Conservation (phyloP, 2,329 filamentous ascomycete species). For the Gremmenia infestans region DNA sequence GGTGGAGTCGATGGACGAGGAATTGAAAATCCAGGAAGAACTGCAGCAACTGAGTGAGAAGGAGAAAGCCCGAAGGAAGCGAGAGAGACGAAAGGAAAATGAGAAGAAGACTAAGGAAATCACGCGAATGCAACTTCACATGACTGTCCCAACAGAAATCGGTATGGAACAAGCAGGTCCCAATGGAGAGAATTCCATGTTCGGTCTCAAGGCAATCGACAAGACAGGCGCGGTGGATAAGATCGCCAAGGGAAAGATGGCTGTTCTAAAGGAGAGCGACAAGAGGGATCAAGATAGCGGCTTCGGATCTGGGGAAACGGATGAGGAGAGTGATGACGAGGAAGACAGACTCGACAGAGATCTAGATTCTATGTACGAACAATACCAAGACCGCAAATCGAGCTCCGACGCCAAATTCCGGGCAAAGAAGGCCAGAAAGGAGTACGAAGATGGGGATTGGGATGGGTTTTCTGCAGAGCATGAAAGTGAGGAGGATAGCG, state of each 20-base stretch:
- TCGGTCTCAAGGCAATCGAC: constrained; percentile 77
- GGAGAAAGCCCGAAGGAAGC: constrained; percentile 70
- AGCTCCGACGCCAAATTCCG: constrained; percentile 80
- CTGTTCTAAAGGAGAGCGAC: constrained; percentile 53
- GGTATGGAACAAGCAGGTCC: constrained; percentile 83
- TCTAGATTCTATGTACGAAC: constrained; percentile 81
- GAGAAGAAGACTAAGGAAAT: constrained; percentile 93
- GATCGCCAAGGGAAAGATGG: constrained; percentile 76
- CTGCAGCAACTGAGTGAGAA: constrained; percentile 77
- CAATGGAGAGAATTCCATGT: constrained; percentile 76
- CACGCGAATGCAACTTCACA: constrained; percentile 94
- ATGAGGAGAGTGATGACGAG: constrained; percentile 68
- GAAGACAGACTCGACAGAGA: constrained; percentile 78
- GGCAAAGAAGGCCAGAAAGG: constrained; percentile 80
- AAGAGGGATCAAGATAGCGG: constrained; percentile 58
- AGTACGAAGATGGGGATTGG: constrained; percentile 84
- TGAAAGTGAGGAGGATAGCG: constrained; percentile 50
- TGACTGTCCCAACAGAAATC: constrained; percentile 93
- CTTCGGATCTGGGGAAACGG: constrained; percentile 49
- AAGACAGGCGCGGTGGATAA: constrained; percentile 65
- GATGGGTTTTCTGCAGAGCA: constrained; percentile 74
- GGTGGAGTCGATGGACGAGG: constrained; percentile 89
- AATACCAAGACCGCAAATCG: constrained; percentile 75
- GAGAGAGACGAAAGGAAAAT: constrained; percentile 81
- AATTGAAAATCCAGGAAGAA: constrained; percentile 84